Evolutionary conservation across 176 grass and related monocot species (phyloP).

Genomic region (Paspalum vaginatum): DNA sequence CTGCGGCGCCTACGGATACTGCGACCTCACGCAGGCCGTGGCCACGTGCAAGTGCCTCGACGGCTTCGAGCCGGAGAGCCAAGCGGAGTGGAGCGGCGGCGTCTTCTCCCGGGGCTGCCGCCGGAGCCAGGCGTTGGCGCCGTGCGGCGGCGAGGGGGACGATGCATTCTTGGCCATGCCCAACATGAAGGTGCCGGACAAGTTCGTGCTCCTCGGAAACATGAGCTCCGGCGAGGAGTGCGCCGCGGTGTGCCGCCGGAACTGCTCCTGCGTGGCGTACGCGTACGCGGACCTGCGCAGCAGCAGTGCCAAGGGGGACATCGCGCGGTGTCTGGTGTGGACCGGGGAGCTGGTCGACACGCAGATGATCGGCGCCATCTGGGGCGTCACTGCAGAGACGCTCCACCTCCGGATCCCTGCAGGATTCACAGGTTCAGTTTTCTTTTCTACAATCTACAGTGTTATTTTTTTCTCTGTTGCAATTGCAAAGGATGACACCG

Average conservation of each 20-base stretch:
- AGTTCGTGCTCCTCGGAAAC: slow-evolving; percentile 21
- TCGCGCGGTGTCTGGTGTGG: slow-evolving; percentile 60
- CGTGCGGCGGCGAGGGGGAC: not conserved
- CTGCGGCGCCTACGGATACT: slow-evolving; percentile 53
- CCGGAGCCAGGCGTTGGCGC: slow-evolving; percentile 27
- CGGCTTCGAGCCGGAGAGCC: slow-evolving; percentile 37
- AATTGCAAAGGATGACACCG: no score
- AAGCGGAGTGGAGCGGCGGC: slow-evolving; percentile 3
- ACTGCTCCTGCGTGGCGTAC: slow-evolving; percentile 72
- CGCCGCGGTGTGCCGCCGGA: slow-evolving; percentile 47
- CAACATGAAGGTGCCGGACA: slow-evolving; percentile 56
- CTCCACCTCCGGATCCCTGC: slow-evolving; percentile 55
- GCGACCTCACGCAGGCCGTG: slow-evolving; percentile 15
- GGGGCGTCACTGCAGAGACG: slow-evolving; percentile 22
- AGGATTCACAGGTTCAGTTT: not conserved
- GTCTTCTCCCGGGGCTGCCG: slow-evolving; percentile 29
- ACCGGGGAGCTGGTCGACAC: slow-evolving; percentile 45
- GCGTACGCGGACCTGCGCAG: slow-evolving; percentile 44
- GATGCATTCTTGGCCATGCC: slow-evolving; percentile 39
- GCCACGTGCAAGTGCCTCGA: slow-evolving; percentile 48
- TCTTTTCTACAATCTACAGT: not conserved
- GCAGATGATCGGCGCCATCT: slow-evolving; percentile 35
- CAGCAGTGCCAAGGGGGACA: slow-evolving; percentile 33
- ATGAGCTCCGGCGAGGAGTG: slow-evolving; percentile 38
- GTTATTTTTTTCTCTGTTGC: not conserved